A percentile compares a stretch with the other conserved stretches of the same genome.
phyloP scores from a whole-genome alignment of 75 land plant species.

The Pseudotsuga menziesii region DNA sequence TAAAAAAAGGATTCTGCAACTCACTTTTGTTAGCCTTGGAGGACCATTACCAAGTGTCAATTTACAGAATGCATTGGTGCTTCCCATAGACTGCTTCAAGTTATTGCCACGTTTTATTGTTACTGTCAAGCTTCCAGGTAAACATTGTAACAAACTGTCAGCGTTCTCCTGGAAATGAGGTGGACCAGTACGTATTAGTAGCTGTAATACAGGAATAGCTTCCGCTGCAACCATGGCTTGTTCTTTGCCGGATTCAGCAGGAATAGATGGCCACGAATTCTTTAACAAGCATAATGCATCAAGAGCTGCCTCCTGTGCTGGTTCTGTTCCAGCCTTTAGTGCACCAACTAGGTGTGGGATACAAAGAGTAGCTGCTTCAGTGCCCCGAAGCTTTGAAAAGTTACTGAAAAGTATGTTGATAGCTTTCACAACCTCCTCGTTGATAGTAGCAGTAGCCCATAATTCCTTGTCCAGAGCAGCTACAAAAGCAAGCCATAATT shows the following conservation, averaged over 20 bases:
- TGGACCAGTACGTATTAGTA: conserved; percentile 68
- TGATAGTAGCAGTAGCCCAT: conserved; percentile 73
- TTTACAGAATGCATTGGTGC: conserved; percentile 87
- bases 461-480: conserved; percentile 83
- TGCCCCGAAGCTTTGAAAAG: conserved; percentile 66
- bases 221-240: conserved; percentile 89
- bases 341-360: conserved; percentile 87
- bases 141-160: conserved; percentile 74
- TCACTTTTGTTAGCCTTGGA: conserved; percentile 86
- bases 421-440: conserved; percentile 74
- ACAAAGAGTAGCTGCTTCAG: conserved; percentile 86
- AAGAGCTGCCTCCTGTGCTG: conserved; percentile 84
- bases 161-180: conserved; percentile 80
- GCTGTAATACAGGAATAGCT: conserved; percentile 85
- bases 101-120: conserved; percentile 84
- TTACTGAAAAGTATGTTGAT: conserved; percentile 65
- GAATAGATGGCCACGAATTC: conserved; percentile 71
- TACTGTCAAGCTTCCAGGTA: conserved; percentile 91
- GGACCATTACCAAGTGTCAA: conserved; percentile 89
- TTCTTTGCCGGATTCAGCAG: conserved; percentile 75
- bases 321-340: conserved; percentile 71
- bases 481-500: not conserved
- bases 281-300: conserved; percentile 64
- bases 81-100: conserved; percentile 86
- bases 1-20: not conserved